phyloP scores from a whole-genome alignment of 345 rosid species.

The Gossypium longicalyx region DNA sequence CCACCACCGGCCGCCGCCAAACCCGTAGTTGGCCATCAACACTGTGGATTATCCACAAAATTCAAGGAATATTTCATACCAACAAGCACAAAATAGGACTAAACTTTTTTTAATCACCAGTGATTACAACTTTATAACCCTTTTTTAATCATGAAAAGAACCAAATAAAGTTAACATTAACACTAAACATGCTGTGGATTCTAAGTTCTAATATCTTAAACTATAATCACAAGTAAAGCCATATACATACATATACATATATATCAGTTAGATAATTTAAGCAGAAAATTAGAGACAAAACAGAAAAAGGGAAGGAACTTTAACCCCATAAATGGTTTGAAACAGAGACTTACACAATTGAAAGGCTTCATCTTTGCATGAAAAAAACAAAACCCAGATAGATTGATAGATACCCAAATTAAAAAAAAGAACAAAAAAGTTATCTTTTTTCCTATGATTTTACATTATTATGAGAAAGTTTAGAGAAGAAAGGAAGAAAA shows the following conservation, averaged over 20 bases:
- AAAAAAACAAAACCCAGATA: neutral
- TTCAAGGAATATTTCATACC: neutral
- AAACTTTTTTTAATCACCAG: neutral
- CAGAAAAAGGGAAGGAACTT: no score
- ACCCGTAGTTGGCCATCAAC: neutral
- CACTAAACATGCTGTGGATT: neutral
- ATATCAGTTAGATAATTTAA: neutral
- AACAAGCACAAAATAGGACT: neutral
- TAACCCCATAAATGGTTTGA: neutral
- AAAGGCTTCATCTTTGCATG: conserved; percentile 33
- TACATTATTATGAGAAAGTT: conserved; percentile 15
- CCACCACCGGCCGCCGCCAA: no score
- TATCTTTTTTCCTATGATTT: neutral
- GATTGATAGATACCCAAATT: neutral
- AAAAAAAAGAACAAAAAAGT: neutral
- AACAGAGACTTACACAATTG: conserved; percentile 29
- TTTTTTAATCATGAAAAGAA: neutral
- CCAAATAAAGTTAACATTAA: neutral
- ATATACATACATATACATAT: neutral
- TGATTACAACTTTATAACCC: neutral
- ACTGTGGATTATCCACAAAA: neutral
- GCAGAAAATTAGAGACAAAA: neutral
- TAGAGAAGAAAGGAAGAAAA: conserved; percentile 30
- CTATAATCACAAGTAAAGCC: neutral
- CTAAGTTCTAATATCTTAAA: neutral